Evolutionary conservation across 805 yeast genomes (phyloP).

Genomic region (Yarrowia divulgata): DNA sequence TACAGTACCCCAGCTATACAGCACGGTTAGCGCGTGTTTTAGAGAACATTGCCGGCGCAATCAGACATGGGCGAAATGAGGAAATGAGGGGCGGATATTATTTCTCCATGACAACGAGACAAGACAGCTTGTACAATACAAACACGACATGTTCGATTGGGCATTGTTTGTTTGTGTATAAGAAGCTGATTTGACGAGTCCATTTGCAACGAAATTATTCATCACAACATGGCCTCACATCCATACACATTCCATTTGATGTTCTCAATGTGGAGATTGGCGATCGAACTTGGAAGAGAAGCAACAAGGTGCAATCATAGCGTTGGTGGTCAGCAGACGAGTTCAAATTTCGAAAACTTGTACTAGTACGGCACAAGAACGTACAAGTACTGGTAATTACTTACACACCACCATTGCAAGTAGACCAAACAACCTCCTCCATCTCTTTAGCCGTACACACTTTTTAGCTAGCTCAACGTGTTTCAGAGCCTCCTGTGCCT

Average conservation of each 20-base stretch:
- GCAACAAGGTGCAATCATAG: no score
- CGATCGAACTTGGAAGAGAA: no score
- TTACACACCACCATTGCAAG: no score
- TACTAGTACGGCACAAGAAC: not conserved
- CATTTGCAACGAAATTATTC: not conserved
- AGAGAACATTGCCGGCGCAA: constrained; percentile 1
- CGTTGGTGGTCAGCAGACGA: no score
- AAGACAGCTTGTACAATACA: not conserved
- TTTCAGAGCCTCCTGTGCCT: not conserved
- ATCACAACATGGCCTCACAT: not conserved
- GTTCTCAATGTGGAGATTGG: not conserved
- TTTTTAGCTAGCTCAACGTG: constrained; percentile 6
- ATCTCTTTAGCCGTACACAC: constrained; percentile 1
- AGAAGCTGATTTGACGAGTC: not conserved
- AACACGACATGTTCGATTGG: not conserved
- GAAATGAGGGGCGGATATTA: not conserved
- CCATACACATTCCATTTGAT: not conserved
- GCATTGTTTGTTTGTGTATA: not conserved
- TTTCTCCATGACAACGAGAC: not conserved
- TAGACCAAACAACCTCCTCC: no score
- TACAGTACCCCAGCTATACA: not conserved
- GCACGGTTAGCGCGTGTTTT: not conserved
- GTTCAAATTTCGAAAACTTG: no score
- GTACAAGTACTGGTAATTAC: not conserved
- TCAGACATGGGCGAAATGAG: not conserved